Base-by-base conservation (phyloP, 768 basidiomycete genomes). In the Leucogyrophana mollusca region DNA sequence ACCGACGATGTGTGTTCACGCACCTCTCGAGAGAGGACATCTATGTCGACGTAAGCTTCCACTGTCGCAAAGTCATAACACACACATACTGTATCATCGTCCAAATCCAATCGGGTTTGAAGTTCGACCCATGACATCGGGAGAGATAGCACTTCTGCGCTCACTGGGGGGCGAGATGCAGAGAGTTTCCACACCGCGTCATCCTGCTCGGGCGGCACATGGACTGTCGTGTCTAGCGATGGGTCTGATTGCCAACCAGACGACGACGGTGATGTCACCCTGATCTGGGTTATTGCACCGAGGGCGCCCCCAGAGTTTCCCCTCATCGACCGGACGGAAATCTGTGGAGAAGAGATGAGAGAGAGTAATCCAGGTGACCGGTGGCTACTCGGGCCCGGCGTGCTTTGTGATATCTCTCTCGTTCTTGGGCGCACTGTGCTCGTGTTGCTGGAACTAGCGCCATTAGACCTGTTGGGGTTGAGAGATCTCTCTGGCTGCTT, bases 1-100 rank as follows among this genome's bases (percentile, higher is more conserved):
- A 14, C 10, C 10, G 24, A 8, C 5, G 10, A n/a, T 9, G 8
- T 16, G 27, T n/a, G 14, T 11, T 13, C 11, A 44, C 45, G 41
- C 40, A 62, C 69, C 60, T 62, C 42, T 61, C 58, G 13, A 65
- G 40, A 1, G 64, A 65, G 34, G 49, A 64, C 10, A 67, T 30
- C 64, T 65, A 14, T 40, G 39, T 44, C 38, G 7, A 34, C 23
- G 18, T 17, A 10, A 38, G 27, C 21, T 38, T 49, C 16, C 30
- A 18, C n/a, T 6, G 43, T 37, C 18, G 27, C 37, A 36, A 32
- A 34, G 6, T 14, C 44, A 45, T n/a, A 21, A 42, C 13, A 30
- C 27, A 32, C n/a, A 53, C 76, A 36, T 43, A 77, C 78, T 61
- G 55, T 56, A 9, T 73, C 65, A n/a, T 73, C 70, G 18, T 66